Percentiles rank a stretch among this genome's conserved stretches.
phyloP scores from a whole-genome alignment of 768 basidiomycete genomes.

The Calocera cornea region DNA sequence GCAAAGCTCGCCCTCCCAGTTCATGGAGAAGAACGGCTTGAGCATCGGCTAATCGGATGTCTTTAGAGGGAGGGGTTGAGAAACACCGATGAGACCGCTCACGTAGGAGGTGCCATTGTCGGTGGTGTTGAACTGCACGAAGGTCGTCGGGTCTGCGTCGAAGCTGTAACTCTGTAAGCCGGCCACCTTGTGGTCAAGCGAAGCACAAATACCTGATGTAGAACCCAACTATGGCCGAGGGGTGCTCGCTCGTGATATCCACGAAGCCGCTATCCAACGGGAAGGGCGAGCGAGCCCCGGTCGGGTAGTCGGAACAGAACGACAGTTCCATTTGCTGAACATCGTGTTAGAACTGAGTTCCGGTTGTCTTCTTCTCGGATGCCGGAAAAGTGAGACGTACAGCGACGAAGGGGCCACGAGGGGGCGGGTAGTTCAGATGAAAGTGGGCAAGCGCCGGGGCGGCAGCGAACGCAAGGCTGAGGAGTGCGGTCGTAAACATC shows the following conservation, averaged over 20 bases:
- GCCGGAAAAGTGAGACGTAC: slow-evolving; percentile 21
- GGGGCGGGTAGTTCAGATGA: slow-evolving; percentile 59
- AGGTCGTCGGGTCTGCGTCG: slow-evolving; percentile 42
- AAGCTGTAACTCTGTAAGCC: slow-evolving; percentile 7
- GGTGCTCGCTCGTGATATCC: slow-evolving; percentile 51
- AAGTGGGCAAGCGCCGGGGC: slow-evolving; percentile 56
- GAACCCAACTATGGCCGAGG: slow-evolving; percentile 28
- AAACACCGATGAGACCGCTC: too few relatives aligned
- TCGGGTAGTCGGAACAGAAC: slow-evolving; percentile 47
- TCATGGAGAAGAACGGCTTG: slow-evolving; percentile 37
- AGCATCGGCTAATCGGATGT: slow-evolving; percentile 22
- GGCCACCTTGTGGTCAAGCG: not conserved
- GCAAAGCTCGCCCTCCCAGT: slow-evolving; percentile 51
- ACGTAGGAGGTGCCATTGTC: slow-evolving; percentile 15
- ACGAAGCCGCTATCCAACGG: slow-evolving; percentile 51
- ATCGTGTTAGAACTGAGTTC: not conserved
- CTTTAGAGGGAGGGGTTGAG: not conserved
- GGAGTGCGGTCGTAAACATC: slow-evolving; percentile 29
- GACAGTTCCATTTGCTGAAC: slow-evolving; percentile 25
- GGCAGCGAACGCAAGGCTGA: slow-evolving; percentile 29
- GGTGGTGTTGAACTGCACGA: slow-evolving; percentile 45
- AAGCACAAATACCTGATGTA: not conserved
- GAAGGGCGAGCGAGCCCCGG: slow-evolving; percentile 50
- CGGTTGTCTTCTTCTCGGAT: too few relatives aligned
- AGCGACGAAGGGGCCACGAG: slow-evolving; percentile 56